These are phyloP conservation scores for Echites panduratus DNA, from an alignment of 257 asterid genomes.

Conservation along the genomic window DNA sequence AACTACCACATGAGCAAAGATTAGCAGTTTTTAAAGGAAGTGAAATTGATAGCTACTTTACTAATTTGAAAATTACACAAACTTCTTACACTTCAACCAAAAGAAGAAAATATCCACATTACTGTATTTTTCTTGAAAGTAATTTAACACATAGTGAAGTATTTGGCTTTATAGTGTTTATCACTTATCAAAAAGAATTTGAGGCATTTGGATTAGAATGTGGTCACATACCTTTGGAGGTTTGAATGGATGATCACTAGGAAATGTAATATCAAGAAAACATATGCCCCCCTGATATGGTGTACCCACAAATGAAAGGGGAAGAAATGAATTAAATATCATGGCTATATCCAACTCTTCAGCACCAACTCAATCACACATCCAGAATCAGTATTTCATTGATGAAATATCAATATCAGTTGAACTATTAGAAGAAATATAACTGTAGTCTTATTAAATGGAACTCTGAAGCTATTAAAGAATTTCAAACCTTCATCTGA, in stretches of 20 bases:
- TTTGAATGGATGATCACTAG: conserved; percentile 74
- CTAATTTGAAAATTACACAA: not conserved
- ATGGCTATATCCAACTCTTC: not conserved
- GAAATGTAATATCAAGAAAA: conserved; percentile 86
- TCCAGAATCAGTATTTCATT: not conserved
- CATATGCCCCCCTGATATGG: conserved; percentile 86
- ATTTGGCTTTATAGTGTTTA: not conserved
- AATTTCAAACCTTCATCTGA: not conserved
- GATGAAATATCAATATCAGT: not conserved
- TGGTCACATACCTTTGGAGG: conserved; percentile 74
- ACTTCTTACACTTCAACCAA: not conserved
- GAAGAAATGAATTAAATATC: conserved; percentile 5
- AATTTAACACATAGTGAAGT: not conserved
- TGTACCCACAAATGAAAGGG: conserved; percentile 54
- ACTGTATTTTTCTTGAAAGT: no score
- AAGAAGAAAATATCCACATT: not conserved
- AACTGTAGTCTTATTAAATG: not conserved
- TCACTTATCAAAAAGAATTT: not conserved
- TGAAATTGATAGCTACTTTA: not conserved
- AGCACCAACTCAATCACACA: not conserved
- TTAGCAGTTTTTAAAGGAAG: not conserved
- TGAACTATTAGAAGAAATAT: not conserved
- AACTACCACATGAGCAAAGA: not conserved
- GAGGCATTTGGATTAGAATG: not conserved
- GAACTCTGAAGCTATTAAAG: not conserved